A percentile compares a stretch with the other conserved stretches of the same genome.
Evolutionary conservation across 2,329 filamentous ascomycete species (phyloP).

Genomic region (Colletotrichum sp.): DNA sequence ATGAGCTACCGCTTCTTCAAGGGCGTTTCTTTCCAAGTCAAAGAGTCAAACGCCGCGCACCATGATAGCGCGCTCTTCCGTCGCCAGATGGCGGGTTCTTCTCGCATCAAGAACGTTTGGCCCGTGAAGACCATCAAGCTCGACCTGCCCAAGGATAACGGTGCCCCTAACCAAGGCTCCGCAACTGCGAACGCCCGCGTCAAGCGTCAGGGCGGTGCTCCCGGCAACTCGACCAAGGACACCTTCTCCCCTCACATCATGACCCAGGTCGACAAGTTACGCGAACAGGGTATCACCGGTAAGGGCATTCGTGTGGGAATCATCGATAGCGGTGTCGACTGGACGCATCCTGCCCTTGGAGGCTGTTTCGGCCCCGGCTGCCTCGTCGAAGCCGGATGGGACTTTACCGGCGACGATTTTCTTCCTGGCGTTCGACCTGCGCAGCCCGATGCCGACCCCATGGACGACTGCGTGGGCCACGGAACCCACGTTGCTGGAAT

Average conservation of each 20-base stretch:
- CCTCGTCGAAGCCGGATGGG: constrained; percentile 50
- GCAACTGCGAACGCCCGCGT: not conserved
- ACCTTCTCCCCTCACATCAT: not conserved
- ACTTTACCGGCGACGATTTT: constrained; percentile 49
- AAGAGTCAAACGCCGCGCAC: constrained; percentile 28
- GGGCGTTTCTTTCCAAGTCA: constrained; percentile 27
- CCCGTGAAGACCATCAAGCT: constrained; percentile 27
- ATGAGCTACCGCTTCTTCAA: constrained; percentile 29
- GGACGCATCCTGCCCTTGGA: constrained; percentile 55
- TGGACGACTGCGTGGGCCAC: constrained; percentile 29
- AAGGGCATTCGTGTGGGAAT: constrained; percentile 48
- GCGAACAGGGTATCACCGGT: constrained; percentile 47
- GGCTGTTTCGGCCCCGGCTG: constrained; percentile 56
- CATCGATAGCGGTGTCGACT: constrained; percentile 49
- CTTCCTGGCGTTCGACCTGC: not conserved
- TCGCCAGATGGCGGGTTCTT: constrained; percentile 23
- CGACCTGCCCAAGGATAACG: constrained; percentile 17
- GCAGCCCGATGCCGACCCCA: constrained; percentile 1
- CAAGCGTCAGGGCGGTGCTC: not conserved
- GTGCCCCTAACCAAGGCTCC: not conserved
- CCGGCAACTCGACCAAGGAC: not conserved
- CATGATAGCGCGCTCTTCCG: constrained; percentile 16
- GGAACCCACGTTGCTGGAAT: constrained; percentile 52
- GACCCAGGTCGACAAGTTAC: constrained; percentile 43
- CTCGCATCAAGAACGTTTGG: constrained; percentile 32